Conservation (phyloP, 129 eudicot species). For the carrot (Daucus carota) region DH1_v3.0 NC_030385.2:26334001-26334500, state of each 20-base stretch:
- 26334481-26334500: too few relatives aligned
- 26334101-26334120: constrained; percentile 18
- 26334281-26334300: background rate
- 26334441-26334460: too few relatives aligned
- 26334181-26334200: background rate
- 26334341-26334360: background rate
- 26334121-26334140: constrained; percentile 43
- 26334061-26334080: background rate
- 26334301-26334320: background rate
- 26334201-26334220: background rate
- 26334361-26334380: background rate
- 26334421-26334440: background rate
- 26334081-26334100: constrained; percentile 33
- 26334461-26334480: too few relatives aligned
- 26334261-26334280: background rate
- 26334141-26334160: constrained; percentile 52
- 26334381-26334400: background rate
- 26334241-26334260: background rate
- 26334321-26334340: background rate
- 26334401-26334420: background rate
- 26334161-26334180: background rate
- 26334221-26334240: background rate
- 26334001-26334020: background rate
- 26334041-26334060: too few relatives aligned
- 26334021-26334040: background rate